A percentile compares a stretch with the other conserved stretches of the same genome.
Conservation (phyloP, 192 early-diverging fungal genomes). For the Coemansia sp. region DNA sequence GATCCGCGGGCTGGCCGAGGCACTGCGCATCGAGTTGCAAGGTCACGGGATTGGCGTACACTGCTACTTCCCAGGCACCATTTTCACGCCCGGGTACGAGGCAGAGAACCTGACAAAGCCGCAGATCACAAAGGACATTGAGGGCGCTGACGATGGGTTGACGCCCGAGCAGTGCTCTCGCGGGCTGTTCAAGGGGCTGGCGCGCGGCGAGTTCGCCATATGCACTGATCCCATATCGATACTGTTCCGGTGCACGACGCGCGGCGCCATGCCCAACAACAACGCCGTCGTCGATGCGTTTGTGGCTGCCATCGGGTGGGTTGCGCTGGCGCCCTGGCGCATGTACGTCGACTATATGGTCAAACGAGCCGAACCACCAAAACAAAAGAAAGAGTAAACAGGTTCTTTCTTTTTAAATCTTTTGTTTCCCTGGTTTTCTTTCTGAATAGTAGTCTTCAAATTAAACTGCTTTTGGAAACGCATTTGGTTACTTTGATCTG, state of each 20-base stretch:
- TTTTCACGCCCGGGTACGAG: conserved; percentile 69
- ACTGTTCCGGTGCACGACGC: conserved; percentile 36
- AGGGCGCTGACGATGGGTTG: conserved; percentile 61
- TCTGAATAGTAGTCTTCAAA: neutral
- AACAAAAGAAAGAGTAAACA: conserved; percentile 6
- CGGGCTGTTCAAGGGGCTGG: conserved; percentile 38
- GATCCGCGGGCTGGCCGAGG: conserved; percentile 69
- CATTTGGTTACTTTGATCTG: conserved; percentile 9
- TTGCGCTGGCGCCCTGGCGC: conserved; percentile 46
- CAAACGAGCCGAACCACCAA: conserved; percentile 3
- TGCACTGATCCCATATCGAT: conserved; percentile 40
- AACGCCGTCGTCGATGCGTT: conserved; percentile 43
- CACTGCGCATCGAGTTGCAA: conserved; percentile 63
- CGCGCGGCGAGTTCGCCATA: conserved; percentile 46
- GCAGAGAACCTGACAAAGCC: conserved; percentile 74
- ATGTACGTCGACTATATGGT: conserved; percentile 37
- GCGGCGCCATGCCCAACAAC: conserved; percentile 50
- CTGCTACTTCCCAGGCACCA: conserved; percentile 71
- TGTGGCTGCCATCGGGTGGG: conserved; percentile 32
- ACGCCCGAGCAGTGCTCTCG: conserved; percentile 60
- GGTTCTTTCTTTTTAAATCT: neutral
- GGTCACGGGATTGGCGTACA: conserved; percentile 65
- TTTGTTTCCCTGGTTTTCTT: too few species aligned
- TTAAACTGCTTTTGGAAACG: neutral
- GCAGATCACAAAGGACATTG: conserved; percentile 65